Evolutionary conservation across 2,329 filamentous ascomycete species (phyloP), one percentile per base, ranked within the genome.

Genomic region (Colletotrichum tamarilloi): DNA sequence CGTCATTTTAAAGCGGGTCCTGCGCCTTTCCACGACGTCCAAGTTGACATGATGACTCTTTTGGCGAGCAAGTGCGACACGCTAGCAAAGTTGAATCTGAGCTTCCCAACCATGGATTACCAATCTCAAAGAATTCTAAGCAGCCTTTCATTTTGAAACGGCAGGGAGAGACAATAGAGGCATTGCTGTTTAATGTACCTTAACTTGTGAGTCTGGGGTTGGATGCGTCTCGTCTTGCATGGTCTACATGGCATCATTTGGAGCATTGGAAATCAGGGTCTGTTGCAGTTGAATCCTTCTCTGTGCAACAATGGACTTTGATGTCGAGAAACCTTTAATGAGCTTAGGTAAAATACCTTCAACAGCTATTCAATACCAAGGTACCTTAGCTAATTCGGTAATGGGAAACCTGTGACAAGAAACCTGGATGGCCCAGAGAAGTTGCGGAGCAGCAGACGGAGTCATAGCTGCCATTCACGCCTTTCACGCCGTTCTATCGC

Each of bases 21-120:
- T 7, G 30, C 65, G 69, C 69, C 69, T 72, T 72, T 49, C 52
- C 24, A 58, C n/a, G 19, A 60, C 49, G 19, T 68, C 12, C n/a
- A 26, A 49, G 22, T 72, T 72, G 69, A 72, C 69, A 68, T 46
- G 66, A 53, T 72, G 69, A 68, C 69, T 72, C 65, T 56, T 52
- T 38, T 19, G 26, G 53, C 22, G 38, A 68, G n/a, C 62, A 55
- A 64, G 62, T 22, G n/a, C 49, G 16, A 32, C 22, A 38, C 69
- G 53, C 69, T 62, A 72, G 26, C 8, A 42, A 28, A 28, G 52
- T 28, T 38, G 28, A 28, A 24, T 58, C 62, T 38, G 24, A 58
- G 24, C 52, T n/a, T 32, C 24, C n/a, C 42, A n/a, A 49, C 42
- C 42, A 30, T 49, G 46, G 69, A 58, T 72, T 57, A 68, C 65